phyloP scores from a whole-genome alignment of 192 early-diverging fungal species.

The Mycoemilia scoparia region DNA sequence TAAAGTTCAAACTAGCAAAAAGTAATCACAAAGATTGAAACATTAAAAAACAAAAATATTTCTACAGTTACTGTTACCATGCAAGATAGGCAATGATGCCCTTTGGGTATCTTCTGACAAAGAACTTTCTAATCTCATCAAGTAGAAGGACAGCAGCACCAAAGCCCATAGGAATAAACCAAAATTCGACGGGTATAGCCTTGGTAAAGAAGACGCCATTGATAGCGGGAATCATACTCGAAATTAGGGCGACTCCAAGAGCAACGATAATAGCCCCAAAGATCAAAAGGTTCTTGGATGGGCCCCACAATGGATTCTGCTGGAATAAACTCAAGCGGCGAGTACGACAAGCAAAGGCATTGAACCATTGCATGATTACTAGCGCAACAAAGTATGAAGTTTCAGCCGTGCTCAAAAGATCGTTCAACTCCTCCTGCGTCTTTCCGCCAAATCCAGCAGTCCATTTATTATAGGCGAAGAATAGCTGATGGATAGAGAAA shows the following conservation, averaged over 20 bases:
- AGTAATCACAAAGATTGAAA: too few relatives aligned
- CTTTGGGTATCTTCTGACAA: conserved; percentile 13
- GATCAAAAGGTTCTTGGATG: conserved; percentile 11
- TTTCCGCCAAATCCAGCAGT: conserved; percentile 20
- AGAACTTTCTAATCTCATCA: conserved; percentile 38
- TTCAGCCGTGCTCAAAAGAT: conserved; percentile 30
- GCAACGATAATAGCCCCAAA: conserved; percentile 18
- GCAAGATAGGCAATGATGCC: background rate
- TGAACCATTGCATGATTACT: conserved; percentile 28
- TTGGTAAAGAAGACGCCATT: conserved; percentile 30
- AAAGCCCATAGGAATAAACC: conserved; percentile 38
- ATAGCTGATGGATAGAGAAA: conserved; percentile 17
- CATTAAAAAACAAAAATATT: too few relatives aligned
- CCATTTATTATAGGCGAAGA: conserved; percentile 29
- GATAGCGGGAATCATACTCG: conserved; percentile 14
- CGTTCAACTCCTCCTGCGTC: conserved; percentile 14
- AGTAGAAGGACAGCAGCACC: conserved; percentile 28
- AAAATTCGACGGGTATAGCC: conserved; percentile 34
- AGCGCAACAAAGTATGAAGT: conserved; percentile 35
- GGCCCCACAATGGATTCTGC: conserved; percentile 28
- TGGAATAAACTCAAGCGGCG: conserved; percentile 14
- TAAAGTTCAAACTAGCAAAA: too few relatives aligned
- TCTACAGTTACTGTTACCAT: background rate
- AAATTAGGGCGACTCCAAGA: conserved; percentile 10
- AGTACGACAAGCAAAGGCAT: conserved; percentile 28